These are phyloP conservation scores for Coccinonectria pachysandricola DNA, from an alignment of 2,329 filamentous ascomycete genomes.

Conservation along the genomic window DNA sequence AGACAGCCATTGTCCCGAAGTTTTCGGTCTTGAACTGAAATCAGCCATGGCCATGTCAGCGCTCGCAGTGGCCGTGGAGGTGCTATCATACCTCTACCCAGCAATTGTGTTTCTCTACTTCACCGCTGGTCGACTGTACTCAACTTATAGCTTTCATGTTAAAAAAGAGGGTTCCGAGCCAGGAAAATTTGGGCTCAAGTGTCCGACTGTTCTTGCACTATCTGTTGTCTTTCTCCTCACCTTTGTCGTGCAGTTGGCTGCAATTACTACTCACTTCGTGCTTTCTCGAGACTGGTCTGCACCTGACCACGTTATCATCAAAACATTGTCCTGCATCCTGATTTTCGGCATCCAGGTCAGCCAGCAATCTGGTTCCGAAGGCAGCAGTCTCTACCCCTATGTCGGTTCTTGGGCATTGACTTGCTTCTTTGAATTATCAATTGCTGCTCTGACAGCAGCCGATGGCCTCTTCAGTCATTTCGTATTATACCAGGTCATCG, in stretches of 20 bases:
- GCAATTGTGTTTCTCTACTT: slow-evolving; percentile 43
- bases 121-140: too few relatives aligned
- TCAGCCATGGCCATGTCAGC: slow-evolving; percentile 11
- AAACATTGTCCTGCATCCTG: slow-evolving; percentile 50
- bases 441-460: slow-evolving; percentile 24
- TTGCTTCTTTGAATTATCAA: slow-evolving; percentile 42
- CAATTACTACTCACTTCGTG: slow-evolving; percentile 28
- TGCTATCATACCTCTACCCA: slow-evolving; percentile 17
- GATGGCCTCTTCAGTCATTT: slow-evolving; percentile 2
- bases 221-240: slow-evolving; percentile 33
- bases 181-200: slow-evolving; percentile 12
- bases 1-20: too few relatives aligned
- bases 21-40: too few relatives aligned
- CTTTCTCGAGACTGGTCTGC: slow-evolving; percentile 28
- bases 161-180: slow-evolving; percentile 15
- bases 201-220: slow-evolving; percentile 27
- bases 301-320: slow-evolving; percentile 41
- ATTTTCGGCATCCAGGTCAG: slow-evolving; percentile 53
- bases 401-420: slow-evolving; percentile 52
- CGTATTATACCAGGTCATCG: slow-evolving; percentile 13
- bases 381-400: slow-evolving; percentile 51
- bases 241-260: slow-evolving; percentile 37
- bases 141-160: slow-evolving; percentile 45
- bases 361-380: slow-evolving; percentile 38
- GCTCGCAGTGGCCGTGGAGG: slow-evolving; percentile 9